Evolutionary conservation across 331 rosid genomes (phyloP).

Genomic region (Prunus yedoensis): DNA sequence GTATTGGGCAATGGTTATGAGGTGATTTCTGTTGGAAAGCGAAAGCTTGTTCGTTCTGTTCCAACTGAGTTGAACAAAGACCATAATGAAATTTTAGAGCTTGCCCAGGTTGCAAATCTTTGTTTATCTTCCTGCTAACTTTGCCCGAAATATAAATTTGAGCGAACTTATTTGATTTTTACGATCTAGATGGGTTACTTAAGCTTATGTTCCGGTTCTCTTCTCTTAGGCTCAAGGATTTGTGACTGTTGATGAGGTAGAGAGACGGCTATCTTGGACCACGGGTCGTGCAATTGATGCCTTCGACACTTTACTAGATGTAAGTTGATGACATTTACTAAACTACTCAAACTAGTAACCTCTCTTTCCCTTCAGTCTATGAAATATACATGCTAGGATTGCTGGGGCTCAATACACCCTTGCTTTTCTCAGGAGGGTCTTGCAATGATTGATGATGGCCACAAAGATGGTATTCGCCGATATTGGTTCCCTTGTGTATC

Average conservation of each 20-base stretch:
- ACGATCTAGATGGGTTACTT: neutral
- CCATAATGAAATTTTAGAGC: constrained; percentile 94
- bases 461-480: constrained; percentile 69
- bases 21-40: constrained; percentile 91
- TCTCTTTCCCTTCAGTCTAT: neutral
- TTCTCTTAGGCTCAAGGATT: constrained; percentile 76
- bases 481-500: constrained; percentile 93
- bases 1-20: constrained; percentile 90
- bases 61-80: constrained; percentile 98
- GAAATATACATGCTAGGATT: neutral
- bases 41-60: constrained; percentile 93
- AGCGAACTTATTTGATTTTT: neutral
- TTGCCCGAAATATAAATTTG: neutral
- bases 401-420: constrained; percentile 17
- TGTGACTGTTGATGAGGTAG: constrained; percentile 80
- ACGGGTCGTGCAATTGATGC: constrained; percentile 87
- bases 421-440: constrained; percentile 71
- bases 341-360: neutral
- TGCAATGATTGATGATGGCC: constrained; percentile 96
- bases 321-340: constrained; percentile 33
- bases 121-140: neutral
- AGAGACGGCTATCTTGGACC: constrained; percentile 80
- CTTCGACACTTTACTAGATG: constrained; percentile 83
- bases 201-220: neutral
- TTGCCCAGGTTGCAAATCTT: constrained; percentile 72